phyloP scores from a whole-genome alignment of 805 yeast genomes.

The Kodamaea kaohsiungensis region DNA sequence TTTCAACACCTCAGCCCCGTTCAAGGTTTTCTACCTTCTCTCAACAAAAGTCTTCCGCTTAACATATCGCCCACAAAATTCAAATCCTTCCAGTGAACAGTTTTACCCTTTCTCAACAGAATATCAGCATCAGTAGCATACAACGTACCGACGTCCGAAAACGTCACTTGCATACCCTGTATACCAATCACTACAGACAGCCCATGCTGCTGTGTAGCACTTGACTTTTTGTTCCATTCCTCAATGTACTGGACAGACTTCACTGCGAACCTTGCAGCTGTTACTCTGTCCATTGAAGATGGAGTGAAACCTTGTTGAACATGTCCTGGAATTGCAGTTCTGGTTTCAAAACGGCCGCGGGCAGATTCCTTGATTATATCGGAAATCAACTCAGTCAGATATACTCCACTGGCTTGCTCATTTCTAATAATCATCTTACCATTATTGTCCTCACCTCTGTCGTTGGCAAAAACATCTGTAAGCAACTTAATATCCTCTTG shows the following conservation, averaged over 20 bases:
- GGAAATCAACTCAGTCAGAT: conserved; percentile 68
- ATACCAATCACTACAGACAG: conserved; percentile 67
- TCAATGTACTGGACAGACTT: conserved; percentile 72
- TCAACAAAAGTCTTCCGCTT: conserved; percentile 64
- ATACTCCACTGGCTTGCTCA: conserved; percentile 67
- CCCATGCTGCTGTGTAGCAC: not conserved
- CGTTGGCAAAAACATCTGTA: conserved; percentile 57
- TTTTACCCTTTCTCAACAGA: conserved; percentile 62
- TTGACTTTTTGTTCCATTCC: conserved; percentile 19
- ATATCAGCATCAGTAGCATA: conserved; percentile 65
- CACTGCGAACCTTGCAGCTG: conserved; percentile 71
- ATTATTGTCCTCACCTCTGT: conserved; percentile 63
- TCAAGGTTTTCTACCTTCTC: conserved; percentile 8
- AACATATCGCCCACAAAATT: conserved; percentile 63
- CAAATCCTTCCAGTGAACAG: conserved; percentile 68
- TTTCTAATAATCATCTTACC: conserved; percentile 72
- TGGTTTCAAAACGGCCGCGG: conserved; percentile 67
- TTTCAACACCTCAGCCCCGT: too few species aligned
- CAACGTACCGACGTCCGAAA: conserved; percentile 55
- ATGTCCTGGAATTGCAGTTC: conserved; percentile 83
- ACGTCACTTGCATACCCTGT: conserved; percentile 63
- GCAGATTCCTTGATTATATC: conserved; percentile 66
- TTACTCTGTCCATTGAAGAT: conserved; percentile 73
- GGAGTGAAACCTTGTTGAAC: conserved; percentile 85
- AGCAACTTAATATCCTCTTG: conserved; percentile 66